A percentile compares a stretch with the other conserved stretches of the same genome.
phyloP scores from a whole-genome alignment of 164 flowering plant species.

The Umbellularia californica region DNA sequence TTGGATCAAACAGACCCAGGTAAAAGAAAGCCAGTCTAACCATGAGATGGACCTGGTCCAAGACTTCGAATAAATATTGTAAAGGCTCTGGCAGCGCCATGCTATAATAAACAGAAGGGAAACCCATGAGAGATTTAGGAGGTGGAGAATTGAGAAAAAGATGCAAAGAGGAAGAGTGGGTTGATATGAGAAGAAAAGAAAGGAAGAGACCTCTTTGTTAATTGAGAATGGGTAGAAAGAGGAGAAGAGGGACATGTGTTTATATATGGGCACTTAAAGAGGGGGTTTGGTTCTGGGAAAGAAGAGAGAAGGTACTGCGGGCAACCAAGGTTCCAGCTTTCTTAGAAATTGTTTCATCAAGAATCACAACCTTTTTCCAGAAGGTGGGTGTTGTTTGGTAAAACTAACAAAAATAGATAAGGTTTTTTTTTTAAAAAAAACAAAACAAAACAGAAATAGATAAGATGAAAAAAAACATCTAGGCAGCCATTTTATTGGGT shows the following conservation, averaged over 20 bases:
- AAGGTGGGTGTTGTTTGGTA: not conserved
- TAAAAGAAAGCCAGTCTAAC: constrained; percentile 7
- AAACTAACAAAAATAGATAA: not conserved
- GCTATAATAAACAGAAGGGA: constrained; percentile 7
- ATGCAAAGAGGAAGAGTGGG: not conserved
- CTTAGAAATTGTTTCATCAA: not conserved
- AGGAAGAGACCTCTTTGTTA: not conserved
- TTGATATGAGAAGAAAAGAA: not conserved
- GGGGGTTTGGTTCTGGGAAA: not conserved
- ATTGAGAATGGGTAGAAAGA: too few species aligned
- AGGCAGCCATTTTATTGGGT: not conserved
- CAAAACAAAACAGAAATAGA: not conserved
- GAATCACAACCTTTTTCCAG: not conserved
- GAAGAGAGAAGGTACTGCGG: not conserved
- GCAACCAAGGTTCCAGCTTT: not conserved
- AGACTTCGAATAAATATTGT: not conserved
- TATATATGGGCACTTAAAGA: not conserved
- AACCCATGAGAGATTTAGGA: constrained; percentile 2
- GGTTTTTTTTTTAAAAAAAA: too few species aligned
- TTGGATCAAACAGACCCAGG: constrained; percentile 13
- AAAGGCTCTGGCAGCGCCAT: constrained; percentile 8
- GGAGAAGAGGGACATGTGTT: not conserved
- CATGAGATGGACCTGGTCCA: constrained; percentile 8
- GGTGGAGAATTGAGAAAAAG: not conserved
- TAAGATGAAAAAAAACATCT: not conserved